Evolutionary conservation across 2,329 filamentous ascomycete genomes (phyloP), one percentile per base, ranked within the genome.

Genomic region (Davidsoniella neocaledoniae): DNA sequence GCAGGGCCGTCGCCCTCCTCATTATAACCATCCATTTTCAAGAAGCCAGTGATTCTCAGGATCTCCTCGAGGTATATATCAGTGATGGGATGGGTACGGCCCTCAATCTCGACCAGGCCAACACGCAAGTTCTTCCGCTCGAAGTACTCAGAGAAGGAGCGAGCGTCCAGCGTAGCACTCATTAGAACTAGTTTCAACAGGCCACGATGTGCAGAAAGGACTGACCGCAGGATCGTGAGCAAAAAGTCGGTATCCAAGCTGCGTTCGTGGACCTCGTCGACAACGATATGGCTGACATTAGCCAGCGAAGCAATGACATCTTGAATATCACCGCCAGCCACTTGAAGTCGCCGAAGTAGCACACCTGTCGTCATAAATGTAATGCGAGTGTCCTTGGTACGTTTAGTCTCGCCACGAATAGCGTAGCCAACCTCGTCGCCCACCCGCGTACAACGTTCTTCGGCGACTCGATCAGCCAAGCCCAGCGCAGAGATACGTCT

Each of bases 301-400:
- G 85, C 83, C 43, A 98, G 66, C 38, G 87, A 86, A 17, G 81
- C 76, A 48, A 85, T 75, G 1, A 94, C 79, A 59, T 94, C 86
- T 21, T 88, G 81, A 10, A 82, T 77, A 26, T 77, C 75, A 19
- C 43, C 48, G 16, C 51, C 51, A 5, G 51, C 51, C 12, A 48
- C 48, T 64, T 98, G 91, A n/a, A 98, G 71, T 10, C 88, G 79
- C 54, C 91, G 74, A 16, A 98, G 73, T 37, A 98, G 69, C 2
- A 98, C 87, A 76, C 90, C 90, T 8, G 90, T 95, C 0, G 90
- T 98, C 54, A 95, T 85, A 61, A 96, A 96, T 0, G 85, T 94
- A 58, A 96, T 93, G 63, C 83, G 90, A 0, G 91, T 96, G 42
- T 76, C 71, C 14, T 67, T 66, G 52, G 77, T 82, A 39, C 79